These are phyloP conservation scores for Fusarium cyanostomum DNA, from an alignment of 2,329 filamentous ascomycete species.

Conservation along the genomic window DNA sequence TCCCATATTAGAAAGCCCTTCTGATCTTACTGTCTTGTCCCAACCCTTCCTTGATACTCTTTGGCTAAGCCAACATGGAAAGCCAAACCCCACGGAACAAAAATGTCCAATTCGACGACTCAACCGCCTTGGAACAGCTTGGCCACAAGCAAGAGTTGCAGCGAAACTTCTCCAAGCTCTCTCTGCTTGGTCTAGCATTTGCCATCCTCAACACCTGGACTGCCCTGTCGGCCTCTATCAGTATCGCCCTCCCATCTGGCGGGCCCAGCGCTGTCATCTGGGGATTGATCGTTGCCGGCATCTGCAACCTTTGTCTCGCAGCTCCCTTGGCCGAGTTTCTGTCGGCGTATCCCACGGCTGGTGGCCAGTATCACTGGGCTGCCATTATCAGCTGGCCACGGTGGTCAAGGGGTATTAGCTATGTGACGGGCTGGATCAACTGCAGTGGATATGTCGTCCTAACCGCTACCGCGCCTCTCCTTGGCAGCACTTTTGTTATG, in stretches of 20 bases:
- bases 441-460: constrained; percentile 77
- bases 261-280: constrained; percentile 77
- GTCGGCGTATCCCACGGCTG: constrained; percentile 68
- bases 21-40: neutral
- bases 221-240: constrained; percentile 58
- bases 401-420: constrained; percentile 71
- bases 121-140: constrained; percentile 53
- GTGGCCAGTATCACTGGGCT: constrained; percentile 78
- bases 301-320: constrained; percentile 76
- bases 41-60: neutral
- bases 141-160: constrained; percentile 61
- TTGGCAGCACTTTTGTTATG: constrained; percentile 73
- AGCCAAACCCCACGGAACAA: constrained; percentile 29
- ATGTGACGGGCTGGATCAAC: constrained; percentile 78
- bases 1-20: neutral
- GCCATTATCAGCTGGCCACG: constrained; percentile 68
- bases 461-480: constrained; percentile 72
- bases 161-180: constrained; percentile 60
- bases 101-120: constrained; percentile 44
- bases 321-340: constrained; percentile 77
- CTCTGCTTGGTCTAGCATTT: constrained; percentile 59
- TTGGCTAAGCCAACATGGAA: constrained; percentile 27
- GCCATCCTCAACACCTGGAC: constrained; percentile 63
- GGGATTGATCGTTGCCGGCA: constrained; percentile 69
- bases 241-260: constrained; percentile 70